Percentiles rank a stretch among this genome's conserved stretches.
phyloP scores from a whole-genome alignment of 306 rosid genomes.

The Quercus rubra region DNA sequence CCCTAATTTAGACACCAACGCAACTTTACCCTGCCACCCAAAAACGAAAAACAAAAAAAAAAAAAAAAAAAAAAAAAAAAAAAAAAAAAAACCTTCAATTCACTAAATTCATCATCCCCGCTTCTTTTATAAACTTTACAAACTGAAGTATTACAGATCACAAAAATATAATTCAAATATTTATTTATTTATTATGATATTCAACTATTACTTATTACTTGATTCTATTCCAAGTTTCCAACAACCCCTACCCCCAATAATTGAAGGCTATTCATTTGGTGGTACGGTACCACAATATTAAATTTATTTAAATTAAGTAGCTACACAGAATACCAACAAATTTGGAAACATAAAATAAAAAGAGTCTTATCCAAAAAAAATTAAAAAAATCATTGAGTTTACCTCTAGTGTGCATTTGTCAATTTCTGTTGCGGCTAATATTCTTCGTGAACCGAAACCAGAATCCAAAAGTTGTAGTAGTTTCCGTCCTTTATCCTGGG shows the following conservation, averaged over 20 bases:
- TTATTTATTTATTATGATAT: no score
- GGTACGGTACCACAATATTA: no score
- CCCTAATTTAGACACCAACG: slow-evolving; percentile 73
- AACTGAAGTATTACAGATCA: no score
- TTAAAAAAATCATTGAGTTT: not conserved
- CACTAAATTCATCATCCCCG: not conserved
- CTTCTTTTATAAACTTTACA: no score
- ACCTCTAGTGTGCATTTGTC: slow-evolving; percentile 22
- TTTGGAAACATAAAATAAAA: not conserved
- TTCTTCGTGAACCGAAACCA: slow-evolving; percentile 28
- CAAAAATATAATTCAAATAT: no score
- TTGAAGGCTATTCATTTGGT: no score
- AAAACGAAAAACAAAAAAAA: not conserved
- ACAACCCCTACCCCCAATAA: no score
- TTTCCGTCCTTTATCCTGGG: slow-evolving; percentile 4
- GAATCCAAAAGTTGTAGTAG: slow-evolving; percentile 25
- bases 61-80: no score
- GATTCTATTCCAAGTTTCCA: no score
- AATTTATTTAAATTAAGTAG: no score
- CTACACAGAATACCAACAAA: not conserved
- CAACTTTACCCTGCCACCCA: slow-evolving; percentile 48
- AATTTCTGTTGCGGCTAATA: slow-evolving; percentile 26
- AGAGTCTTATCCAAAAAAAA: no score
- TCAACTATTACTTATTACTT: no score
- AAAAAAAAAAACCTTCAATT: not conserved